Evolutionary conservation across 73 alveolate species (phyloP).

Genomic region (Symbiodinium natans): DNA sequence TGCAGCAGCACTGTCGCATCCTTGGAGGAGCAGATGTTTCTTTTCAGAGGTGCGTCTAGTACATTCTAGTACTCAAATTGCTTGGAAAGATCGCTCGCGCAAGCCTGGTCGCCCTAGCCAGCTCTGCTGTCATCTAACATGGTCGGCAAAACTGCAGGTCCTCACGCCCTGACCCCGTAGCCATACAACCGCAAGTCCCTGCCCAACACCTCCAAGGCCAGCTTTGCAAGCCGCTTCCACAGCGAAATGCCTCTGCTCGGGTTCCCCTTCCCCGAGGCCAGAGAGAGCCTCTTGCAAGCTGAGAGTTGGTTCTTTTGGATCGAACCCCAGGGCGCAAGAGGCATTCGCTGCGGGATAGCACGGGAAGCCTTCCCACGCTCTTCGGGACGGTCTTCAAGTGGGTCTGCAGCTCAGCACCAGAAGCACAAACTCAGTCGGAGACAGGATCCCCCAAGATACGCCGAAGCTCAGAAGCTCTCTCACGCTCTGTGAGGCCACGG

Average conservation of each 20-base stretch:
- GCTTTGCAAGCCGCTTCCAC: conserved; percentile 85
- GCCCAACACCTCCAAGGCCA: conserved; percentile 4
- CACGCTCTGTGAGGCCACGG: conserved; percentile 30
- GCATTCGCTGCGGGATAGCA: not conserved
- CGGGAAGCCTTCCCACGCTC: not conserved
- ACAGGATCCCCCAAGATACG: not conserved
- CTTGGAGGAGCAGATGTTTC: not conserved
- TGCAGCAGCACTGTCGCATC: conserved; percentile 52
- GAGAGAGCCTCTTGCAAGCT: too few species aligned
- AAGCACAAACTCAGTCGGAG: not conserved
- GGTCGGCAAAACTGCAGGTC: too few species aligned
- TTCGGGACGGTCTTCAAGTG: not conserved
- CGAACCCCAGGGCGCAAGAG: too few species aligned
- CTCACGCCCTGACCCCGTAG: too few species aligned
- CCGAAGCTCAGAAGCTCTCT: too few species aligned
- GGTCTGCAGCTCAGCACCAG: not conserved
- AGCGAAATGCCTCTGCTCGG: not conserved
- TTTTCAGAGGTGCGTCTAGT: too few species aligned
- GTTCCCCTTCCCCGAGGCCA: not conserved
- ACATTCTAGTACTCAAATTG: too few species aligned
- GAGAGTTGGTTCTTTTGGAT: too few species aligned
- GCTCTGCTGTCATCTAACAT: too few species aligned
- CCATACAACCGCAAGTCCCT: too few species aligned
- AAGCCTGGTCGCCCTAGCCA: too few species aligned
- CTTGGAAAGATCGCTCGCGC: too few species aligned